These are phyloP conservation scores for Russula emetica DNA, from an alignment of 768 basidiomycete genomes.

Conservation along the genomic window DNA sequence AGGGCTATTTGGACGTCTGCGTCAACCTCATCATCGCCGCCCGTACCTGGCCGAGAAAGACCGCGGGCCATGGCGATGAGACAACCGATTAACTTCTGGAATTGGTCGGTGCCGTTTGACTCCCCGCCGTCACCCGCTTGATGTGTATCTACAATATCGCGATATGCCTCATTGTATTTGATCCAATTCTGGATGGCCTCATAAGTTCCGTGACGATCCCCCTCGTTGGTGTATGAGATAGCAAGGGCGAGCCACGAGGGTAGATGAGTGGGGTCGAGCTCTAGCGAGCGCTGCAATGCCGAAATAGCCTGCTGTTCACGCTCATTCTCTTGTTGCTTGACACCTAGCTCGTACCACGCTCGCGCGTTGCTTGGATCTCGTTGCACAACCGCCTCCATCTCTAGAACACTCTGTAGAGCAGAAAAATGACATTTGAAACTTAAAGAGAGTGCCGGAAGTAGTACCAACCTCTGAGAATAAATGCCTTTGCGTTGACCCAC, in stretches of 20 bases:
- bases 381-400: conserved; percentile 87
- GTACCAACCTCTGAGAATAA: conserved; percentile 41
- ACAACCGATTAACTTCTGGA: conserved; percentile 60
- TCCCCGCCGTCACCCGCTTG: conserved; percentile 33
- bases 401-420: conserved; percentile 66
- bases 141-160: conserved; percentile 41
- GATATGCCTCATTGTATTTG: conserved; percentile 54
- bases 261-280: conserved; percentile 71
- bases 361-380: conserved; percentile 61
- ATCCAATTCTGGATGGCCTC: conserved; percentile 85
- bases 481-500: conserved; percentile 24
- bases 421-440: conserved; percentile 17
- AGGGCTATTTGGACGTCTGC: conserved; percentile 94
- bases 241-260: conserved; percentile 88
- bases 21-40: conserved; percentile 55
- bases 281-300: conserved; percentile 75
- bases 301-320: conserved; percentile 85
- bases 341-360: conserved; percentile 89
- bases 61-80: conserved; percentile 77
- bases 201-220: conserved; percentile 66
- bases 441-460: background rate
- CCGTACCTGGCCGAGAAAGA: conserved; percentile 39
- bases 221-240: conserved; percentile 89
- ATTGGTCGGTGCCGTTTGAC: conserved; percentile 38
- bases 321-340: conserved; percentile 98